Conservation (phyloP, 1,284 basidiomycete genomes). For the Cutaneotrichosporon cutaneum region DNA sequence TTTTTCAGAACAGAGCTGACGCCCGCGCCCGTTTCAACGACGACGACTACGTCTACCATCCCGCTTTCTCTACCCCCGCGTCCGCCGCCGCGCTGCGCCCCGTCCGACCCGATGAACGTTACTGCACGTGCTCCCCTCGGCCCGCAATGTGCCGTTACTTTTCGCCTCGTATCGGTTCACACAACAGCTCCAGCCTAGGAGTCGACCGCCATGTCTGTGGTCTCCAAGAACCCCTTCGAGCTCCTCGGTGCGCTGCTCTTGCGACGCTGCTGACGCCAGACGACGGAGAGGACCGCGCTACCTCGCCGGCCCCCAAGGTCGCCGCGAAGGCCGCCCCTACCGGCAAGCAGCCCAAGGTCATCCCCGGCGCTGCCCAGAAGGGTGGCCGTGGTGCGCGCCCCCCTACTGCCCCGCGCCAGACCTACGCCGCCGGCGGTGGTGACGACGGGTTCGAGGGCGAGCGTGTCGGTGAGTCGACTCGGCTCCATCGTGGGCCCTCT, state of each 20-base stretch:
- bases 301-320: constrained; percentile 40
- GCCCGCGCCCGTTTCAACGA: background rate
- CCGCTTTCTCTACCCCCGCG: background rate
- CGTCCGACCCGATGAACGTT: background rate
- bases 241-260: constrained; percentile 50
- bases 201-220: constrained; percentile 51
- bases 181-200: constrained; percentile 24
- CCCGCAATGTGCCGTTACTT: background rate
- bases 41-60: background rate
- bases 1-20: background rate
- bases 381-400: constrained; percentile 35
- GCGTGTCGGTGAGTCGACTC: constrained; percentile 48
- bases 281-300: constrained; percentile 39
- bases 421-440: constrained; percentile 33
- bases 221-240: constrained; percentile 55
- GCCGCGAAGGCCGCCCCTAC: constrained; percentile 29
- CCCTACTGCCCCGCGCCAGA: constrained; percentile 43
- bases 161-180: background rate
- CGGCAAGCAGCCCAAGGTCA: constrained; percentile 33
- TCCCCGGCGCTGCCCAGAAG: constrained; percentile 39
- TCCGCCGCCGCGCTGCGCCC: background rate
- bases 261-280: constrained; percentile 24
- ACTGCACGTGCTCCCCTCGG: background rate
- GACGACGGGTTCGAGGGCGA: constrained; percentile 51
- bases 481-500: background rate